Evolutionary conservation across 1,139 yeast genomes (phyloP).

Genomic region (Zygoascus hellenicus): DNA sequence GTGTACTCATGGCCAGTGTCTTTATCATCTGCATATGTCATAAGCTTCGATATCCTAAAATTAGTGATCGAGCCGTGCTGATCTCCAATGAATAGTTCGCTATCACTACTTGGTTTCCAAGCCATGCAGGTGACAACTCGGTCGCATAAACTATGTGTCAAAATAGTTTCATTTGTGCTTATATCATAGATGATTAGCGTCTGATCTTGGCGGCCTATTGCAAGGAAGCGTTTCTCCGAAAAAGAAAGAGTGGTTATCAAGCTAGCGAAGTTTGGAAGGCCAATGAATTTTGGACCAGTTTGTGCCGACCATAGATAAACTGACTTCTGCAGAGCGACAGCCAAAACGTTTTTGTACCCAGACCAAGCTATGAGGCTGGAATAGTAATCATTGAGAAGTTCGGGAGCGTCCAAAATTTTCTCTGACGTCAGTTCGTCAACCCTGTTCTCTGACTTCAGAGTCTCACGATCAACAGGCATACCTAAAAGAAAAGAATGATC

Average conservation of each 20-base stretch:
- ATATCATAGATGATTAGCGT: conserved; percentile 40
- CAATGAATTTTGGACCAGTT: conserved; percentile 37
- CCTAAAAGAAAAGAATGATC: no score
- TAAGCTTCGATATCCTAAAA: conserved; percentile 32
- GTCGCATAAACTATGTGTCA: conserved; percentile 24
- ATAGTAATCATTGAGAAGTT: conserved; percentile 73
- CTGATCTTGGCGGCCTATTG: conserved; percentile 57
- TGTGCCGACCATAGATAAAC: conserved; percentile 64
- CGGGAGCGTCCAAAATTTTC: conserved; percentile 59
- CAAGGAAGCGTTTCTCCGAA: conserved; percentile 43
- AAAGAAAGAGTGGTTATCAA: conserved; percentile 56
- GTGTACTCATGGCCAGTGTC: no score
- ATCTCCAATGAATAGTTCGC: conserved; percentile 56
- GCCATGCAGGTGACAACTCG: conserved; percentile 52
- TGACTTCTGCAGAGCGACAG: conserved; percentile 60
- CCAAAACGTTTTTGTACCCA: conserved; percentile 43
- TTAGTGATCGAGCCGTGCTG: conserved; percentile 56
- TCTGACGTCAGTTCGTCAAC: conserved; percentile 1
- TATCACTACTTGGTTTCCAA: conserved; percentile 49
- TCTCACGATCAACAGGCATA: no score
- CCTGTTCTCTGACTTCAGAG: background rate
- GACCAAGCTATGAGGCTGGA: conserved; percentile 78
- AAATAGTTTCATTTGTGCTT: conserved; percentile 20
- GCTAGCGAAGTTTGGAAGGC: conserved; percentile 20
- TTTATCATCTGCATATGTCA: conserved; percentile 12